A percentile compares a stretch with the other conserved stretches of the same genome.
Evolutionary conservation across 345 rosid genomes (phyloP).

Genomic region (Euphorbia peplus): DNA sequence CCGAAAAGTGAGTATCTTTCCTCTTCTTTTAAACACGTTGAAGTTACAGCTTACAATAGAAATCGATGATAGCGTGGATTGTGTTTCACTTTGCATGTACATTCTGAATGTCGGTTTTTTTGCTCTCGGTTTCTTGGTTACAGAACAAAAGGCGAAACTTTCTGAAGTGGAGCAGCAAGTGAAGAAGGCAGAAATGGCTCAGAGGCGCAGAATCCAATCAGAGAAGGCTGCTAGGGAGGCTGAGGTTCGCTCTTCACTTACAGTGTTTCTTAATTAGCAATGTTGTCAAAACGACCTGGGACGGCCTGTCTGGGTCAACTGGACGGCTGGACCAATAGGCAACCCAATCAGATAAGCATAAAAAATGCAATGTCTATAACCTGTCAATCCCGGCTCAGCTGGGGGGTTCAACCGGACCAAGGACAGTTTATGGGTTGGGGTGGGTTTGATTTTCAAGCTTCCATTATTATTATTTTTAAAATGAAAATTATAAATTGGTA

Average conservation of each 20-base stretch:
- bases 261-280: neutral
- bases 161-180: constrained; percentile 24
- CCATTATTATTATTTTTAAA: too few relatives aligned
- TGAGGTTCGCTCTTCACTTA: constrained; percentile 17
- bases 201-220: constrained; percentile 29
- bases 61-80: neutral
- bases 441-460: too few relatives aligned
- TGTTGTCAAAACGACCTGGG: too few relatives aligned
- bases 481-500: too few relatives aligned
- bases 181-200: constrained; percentile 28
- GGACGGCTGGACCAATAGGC: too few relatives aligned
- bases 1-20: constrained; percentile 23
- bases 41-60: neutral
- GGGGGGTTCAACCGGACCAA: too few relatives aligned
- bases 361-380: too few relatives aligned
- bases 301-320: too few relatives aligned
- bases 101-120: neutral
- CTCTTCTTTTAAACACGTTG: neutral
- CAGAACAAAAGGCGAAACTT: constrained; percentile 26
- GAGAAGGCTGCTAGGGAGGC: constrained; percentile 34
- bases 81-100: neutral
- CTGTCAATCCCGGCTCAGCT: too few relatives aligned
- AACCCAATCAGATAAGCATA: too few relatives aligned
- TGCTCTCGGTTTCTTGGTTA: neutral
- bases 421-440: too few relatives aligned